Base-by-base conservation (phyloP, 768 basidiomycete species). In the Leccinum subtestaceum region DNA sequence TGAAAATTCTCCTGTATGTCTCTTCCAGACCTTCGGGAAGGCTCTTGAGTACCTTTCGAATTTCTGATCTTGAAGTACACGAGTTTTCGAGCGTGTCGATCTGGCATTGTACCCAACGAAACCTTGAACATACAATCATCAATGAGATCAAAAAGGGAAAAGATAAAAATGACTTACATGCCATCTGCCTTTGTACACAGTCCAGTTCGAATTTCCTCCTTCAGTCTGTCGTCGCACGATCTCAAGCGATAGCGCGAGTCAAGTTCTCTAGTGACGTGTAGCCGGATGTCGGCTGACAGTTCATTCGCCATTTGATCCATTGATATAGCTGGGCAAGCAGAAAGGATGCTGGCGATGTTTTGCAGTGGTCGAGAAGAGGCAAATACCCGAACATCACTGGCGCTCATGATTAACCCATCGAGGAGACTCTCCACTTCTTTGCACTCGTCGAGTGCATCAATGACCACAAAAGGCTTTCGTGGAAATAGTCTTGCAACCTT, bases 391-490 rank as follows among this genome's bases (percentile, higher is more conserved):
- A 56, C 4, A 4, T 48, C 52, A 2, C 52, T 32, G 4, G 6
- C 17, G 6, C 19, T 25, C 55, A 4, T 12, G 27, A 54, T 7
- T 11, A 70, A 60, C 15, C 57, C 59, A 0, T 38, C 50, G 1
- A 69, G 56, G 5, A 70, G 54, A 17, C n/a, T 56, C 15, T 61
- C 50, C 3, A 43, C 6, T 5, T 55, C 58, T 19, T 54, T 57
- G 29, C 68, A 70, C 13, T 70, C 69, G 17, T 70, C 67, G 1
- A 70, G 60, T 13, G 60, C 63, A 36, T 70, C 69, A 2, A 70
- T 31, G 19, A 69, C 48, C 2, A 66, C 40, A 0, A 70, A 8
- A 0, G 64, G 59, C 29, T 54, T 57, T 2, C 17, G 52, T 6
- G 46, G 50, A 10, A 36, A 61, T 5, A 58, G 52, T 5, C n/a